Evolutionary conservation across 2,329 filamentous ascomycete genomes (phyloP), one percentile per base, ranked within the genome.

Genomic region (Graphilbum fragrans): DNA sequence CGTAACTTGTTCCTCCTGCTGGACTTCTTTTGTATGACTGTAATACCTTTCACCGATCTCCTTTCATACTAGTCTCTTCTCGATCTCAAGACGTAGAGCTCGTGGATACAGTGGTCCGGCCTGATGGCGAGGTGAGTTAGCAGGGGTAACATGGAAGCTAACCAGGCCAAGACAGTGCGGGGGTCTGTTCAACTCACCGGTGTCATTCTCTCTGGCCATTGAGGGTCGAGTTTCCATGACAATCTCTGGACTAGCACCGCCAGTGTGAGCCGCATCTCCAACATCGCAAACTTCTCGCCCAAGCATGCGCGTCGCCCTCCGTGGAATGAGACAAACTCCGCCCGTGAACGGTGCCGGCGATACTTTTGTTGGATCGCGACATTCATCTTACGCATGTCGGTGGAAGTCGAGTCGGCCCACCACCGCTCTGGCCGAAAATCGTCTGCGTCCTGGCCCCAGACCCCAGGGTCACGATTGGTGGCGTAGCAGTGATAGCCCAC

Each of bases 351-450:
- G 29, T 31, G 29, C 11, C 29, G 29, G 29, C 29, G 29, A 16
- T 31, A 31, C 29, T 31, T 31, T 31, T 31, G 29, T 16, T 10
- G 29, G 29, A 31, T 31, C 11, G 25, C 25, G 25, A 12, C 25
- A 7, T 8, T 8, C 12, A 12, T 27, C 25, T 7, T 27, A 12
- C 8, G 8, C 8, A 8, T 27, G 22, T 25, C 22, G 3, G 10
- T 23, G 17, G 11, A 20, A 47, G 47, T 48, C 35, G 45, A 45
- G 25, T 53, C 65, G 29, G 63, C 69, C 54, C 81, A 67, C 83
- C 83, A 90, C 14, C 85, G 69, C 32, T 87, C 85, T 0, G 87
- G 87, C 41, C 84, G 74, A 67, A 95, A 95, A 37, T 74, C 65
- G 23, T 63, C 61, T 0, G 86, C 86, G 50, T 90, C 82, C 0